Evolutionary conservation across 768 basidiomycete genomes (phyloP), one percentile per base, ranked within the genome.

Genomic region (Leccinum arenicola): DNA sequence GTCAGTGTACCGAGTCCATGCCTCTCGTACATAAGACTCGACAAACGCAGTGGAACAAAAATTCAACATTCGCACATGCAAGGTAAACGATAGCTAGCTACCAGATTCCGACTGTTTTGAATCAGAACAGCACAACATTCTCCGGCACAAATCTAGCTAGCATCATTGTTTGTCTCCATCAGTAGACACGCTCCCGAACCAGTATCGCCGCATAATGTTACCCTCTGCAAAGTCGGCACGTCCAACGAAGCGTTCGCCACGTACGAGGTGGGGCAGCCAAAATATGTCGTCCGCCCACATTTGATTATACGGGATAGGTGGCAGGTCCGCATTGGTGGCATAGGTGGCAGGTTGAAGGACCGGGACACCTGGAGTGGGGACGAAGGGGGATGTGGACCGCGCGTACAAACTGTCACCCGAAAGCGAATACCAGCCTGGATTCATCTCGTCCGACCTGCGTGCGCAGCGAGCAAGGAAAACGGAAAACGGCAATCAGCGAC

Each of bases 381-480:
- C 17, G 38, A 17, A 40, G 17, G 38, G 17, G 38, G 17, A 17
- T 0, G 38, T n/a, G 17, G 38, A n/a, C 38, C 57, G 53, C 54
- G 54, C 60, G 31, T 65, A 51, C 17, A 70, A n/a, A 10, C 69
- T 70, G 0, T 63, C 63, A 14, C 66, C 56, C 9, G 69, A 62
- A 61, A 62, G 65, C 58, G 79, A 73, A 68, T 91, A 93, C 93
- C 93, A 95, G 66, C 84, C 69, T 0, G 93, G 93, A 19, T 79
- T 79, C 93, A 95, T 95, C 69, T 95, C 93, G 33, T 95, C 92
- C 0, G 89, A 85, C 65, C 93, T 95, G 19, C 3, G 9, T 9
- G 15, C 10, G n/a, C 17, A 27, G 6, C 17, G 17, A 38, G 8
- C 38, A 40, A 40, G 38, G 17, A 17, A 50, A 2, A 50, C n/a